Percentiles rank a stretch among this genome's conserved stretches.
Evolutionary conservation across 139 green algal species (phyloP).

Genomic region (Picochlorum sp.): DNA sequence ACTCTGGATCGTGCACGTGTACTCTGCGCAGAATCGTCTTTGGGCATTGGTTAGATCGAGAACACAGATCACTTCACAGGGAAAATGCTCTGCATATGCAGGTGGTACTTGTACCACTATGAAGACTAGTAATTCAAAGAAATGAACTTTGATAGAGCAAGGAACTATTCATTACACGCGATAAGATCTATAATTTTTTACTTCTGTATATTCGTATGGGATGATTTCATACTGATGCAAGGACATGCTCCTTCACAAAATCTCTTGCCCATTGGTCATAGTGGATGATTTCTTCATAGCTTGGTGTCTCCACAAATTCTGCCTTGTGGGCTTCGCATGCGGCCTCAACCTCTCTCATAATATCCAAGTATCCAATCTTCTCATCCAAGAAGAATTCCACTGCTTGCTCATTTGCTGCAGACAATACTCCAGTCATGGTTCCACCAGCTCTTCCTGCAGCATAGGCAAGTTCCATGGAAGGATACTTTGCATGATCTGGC

Average conservation of each 20-base stretch:
- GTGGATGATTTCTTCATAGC: slow-evolving; percentile 92
- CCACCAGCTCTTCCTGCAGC: slow-evolving; percentile 80
- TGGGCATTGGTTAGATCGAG: no score
- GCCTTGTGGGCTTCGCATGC: slow-evolving; percentile 82
- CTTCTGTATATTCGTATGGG: neutral
- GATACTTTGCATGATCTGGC: slow-evolving; percentile 94
- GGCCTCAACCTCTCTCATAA: slow-evolving; percentile 83
- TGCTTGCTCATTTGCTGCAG: slow-evolving; percentile 93
- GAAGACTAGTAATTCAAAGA: no score
- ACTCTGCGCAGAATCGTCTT: no score
- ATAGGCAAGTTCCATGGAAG: slow-evolving; percentile 89
- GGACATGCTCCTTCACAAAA: slow-evolving; percentile 30
- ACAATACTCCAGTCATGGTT: slow-evolving; percentile 97
- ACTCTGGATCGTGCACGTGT: no score
- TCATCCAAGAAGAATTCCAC: slow-evolving; percentile 97
- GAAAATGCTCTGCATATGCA: no score
- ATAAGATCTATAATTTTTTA: no score
- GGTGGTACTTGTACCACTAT: no score
- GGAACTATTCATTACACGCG: no score
- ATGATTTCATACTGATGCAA: neutral
- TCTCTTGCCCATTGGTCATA: slow-evolving; percentile 87
- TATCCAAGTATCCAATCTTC: slow-evolving; percentile 89
- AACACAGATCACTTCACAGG: no score
- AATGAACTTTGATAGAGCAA: no score
- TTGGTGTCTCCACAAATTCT: slow-evolving; percentile 57